phyloP scores from a whole-genome alignment of 1,284 basidiomycete species.

The Clitocybe nebularis region DNA sequence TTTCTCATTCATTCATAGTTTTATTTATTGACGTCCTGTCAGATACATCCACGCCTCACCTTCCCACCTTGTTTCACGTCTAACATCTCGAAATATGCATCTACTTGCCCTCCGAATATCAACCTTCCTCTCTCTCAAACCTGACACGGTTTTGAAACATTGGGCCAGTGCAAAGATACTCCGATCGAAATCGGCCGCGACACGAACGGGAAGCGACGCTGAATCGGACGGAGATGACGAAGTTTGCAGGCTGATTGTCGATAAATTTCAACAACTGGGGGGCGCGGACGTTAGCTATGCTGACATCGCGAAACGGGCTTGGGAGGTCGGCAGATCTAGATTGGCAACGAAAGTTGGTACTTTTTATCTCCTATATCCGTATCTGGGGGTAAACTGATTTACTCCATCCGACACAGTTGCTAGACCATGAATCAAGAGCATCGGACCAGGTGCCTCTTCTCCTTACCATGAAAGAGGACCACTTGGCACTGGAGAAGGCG shows the following conservation, averaged over 20 bases:
- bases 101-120: conserved; percentile 92
- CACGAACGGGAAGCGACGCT: conserved; percentile 47
- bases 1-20: neutral
- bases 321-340: conserved; percentile 83
- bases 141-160: conserved; percentile 87
- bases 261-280: conserved; percentile 77
- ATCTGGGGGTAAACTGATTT: too few species aligned
- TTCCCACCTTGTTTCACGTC: conserved; percentile 73
- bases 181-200: conserved; percentile 56
- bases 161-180: conserved; percentile 95
- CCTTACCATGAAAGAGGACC: conserved; percentile 92
- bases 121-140: conserved; percentile 76
- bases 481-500: conserved; percentile 84
- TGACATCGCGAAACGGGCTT: conserved; percentile 91
- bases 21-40: neutral
- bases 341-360: conserved; percentile 81
- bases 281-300: conserved; percentile 84
- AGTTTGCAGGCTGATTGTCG: conserved; percentile 79
- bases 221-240: conserved; percentile 69
- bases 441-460: conserved; percentile 93
- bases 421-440: conserved; percentile 87
- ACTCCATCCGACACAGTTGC: conserved; percentile 49
- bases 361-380: too few species aligned
- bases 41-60: conserved; percentile 81
- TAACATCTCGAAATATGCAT: conserved; percentile 88